phyloP scores from a whole-genome alignment of 805 yeast species.

The Starmerella davenportii region DNA sequence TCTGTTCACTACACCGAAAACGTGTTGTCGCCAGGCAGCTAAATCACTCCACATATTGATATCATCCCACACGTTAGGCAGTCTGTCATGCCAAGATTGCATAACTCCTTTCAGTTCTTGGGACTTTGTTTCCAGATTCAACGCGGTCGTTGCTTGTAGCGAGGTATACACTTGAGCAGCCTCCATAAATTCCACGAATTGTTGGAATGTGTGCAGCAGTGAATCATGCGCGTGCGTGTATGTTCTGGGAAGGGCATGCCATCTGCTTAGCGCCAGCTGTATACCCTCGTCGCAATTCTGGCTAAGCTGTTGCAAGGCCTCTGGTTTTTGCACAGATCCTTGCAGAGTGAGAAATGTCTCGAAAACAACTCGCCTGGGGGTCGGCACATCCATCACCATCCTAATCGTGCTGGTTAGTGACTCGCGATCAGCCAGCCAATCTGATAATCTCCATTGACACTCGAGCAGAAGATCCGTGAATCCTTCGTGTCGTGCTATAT shows the following conservation, averaged over 20 bases:
- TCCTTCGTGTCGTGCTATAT: conserved; percentile 92
- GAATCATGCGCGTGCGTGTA: conserved; percentile 66
- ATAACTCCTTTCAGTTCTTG: conserved; percentile 87
- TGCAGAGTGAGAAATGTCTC: conserved; percentile 88
- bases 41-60: conserved; percentile 94
- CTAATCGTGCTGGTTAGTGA: conserved; percentile 87
- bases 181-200: conserved; percentile 91
- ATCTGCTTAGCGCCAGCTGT: conserved; percentile 73
- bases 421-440: conserved; percentile 90
- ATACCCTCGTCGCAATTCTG: conserved; percentile 89
- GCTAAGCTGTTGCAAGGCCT: conserved; percentile 67
- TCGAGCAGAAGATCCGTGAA: conserved; percentile 88
- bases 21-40: conserved; percentile 98
- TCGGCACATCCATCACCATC: conserved; percentile 95
- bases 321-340: conserved; percentile 81
- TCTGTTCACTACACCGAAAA: conserved; percentile 86
- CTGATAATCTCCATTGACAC: conserved; percentile 99
- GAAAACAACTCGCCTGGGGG: conserved; percentile 88
- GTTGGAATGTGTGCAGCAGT: conserved; percentile 84
- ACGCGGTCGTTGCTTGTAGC: conserved; percentile 74
- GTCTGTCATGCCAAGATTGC: conserved; percentile 94
- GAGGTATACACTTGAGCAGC: conserved; percentile 87
- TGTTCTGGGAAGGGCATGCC: conserved; percentile 73
- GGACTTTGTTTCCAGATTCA: conserved; percentile 76
- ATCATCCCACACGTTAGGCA: conserved; percentile 95